A percentile compares a stretch with the other conserved stretches of the same genome.
Conservation (phyloP, 257 asterid species). For the Thymus mandschuricus region DNA sequence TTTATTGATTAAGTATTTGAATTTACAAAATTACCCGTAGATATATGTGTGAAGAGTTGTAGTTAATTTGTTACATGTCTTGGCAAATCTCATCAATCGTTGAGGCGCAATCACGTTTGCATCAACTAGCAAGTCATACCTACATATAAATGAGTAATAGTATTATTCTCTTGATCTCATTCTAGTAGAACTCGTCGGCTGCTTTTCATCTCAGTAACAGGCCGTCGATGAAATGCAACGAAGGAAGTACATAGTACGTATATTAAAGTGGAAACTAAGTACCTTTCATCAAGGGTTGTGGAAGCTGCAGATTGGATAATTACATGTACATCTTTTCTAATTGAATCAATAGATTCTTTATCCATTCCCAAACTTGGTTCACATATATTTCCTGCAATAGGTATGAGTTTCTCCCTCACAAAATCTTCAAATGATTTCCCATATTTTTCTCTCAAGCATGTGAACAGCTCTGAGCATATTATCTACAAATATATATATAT, state of each 20-base stretch:
- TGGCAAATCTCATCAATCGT: slow-evolving; percentile 54
- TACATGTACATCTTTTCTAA: slow-evolving; percentile 45
- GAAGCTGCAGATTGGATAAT: slow-evolving; percentile 53
- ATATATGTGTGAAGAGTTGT: slow-evolving; percentile 42
- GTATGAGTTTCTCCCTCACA: slow-evolving; percentile 45
- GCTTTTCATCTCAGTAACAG: no score
- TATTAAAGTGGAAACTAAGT: neutral
- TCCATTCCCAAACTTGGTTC: slow-evolving; percentile 63
- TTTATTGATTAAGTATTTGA: neutral
- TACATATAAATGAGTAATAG: slow-evolving; percentile 9
- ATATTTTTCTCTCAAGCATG: slow-evolving; percentile 36
- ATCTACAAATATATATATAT: slow-evolving; percentile 27
- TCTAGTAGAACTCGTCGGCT: no score
- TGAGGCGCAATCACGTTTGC: slow-evolving; percentile 49
- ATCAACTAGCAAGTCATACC: slow-evolving; percentile 51
- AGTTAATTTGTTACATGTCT: slow-evolving; percentile 53
- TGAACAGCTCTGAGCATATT: slow-evolving; percentile 46
- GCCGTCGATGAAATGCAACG: no score
- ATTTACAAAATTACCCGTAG: slow-evolving; percentile 47
- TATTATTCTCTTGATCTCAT: no score
- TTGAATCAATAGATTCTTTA: slow-evolving; percentile 12
- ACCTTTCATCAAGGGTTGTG: slow-evolving; percentile 51
- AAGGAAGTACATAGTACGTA: neutral
- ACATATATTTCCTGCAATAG: slow-evolving; percentile 48
- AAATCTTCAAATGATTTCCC: slow-evolving; percentile 42